These are phyloP conservation scores for Helicostylum pulchrum DNA, from an alignment of 192 early-diverging fungal species.

Conservation along the genomic window DNA sequence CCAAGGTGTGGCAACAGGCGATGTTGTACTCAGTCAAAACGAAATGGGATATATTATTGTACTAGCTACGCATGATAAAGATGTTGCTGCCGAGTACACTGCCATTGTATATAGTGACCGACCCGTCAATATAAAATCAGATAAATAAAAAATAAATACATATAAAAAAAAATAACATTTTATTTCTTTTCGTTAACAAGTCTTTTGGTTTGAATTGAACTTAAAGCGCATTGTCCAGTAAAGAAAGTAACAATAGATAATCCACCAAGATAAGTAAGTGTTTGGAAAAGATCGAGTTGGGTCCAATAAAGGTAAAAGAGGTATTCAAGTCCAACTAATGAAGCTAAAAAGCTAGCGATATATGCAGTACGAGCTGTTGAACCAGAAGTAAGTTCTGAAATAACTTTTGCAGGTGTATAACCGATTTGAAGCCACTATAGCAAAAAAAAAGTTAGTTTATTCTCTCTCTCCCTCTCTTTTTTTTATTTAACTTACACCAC, in stretches of 20 bases:
- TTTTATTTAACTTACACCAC: slow-evolving; percentile 34
- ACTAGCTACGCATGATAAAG: slow-evolving; percentile 46
- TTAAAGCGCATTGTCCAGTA: slow-evolving; percentile 46
- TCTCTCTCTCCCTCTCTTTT: not conserved
- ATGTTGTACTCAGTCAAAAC: slow-evolving; percentile 45
- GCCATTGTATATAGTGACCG: slow-evolving; percentile 51
- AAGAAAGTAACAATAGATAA: slow-evolving; percentile 38
- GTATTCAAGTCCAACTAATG: slow-evolving; percentile 44
- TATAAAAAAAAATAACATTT: slow-evolving; percentile 1
- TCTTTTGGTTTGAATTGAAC: slow-evolving; percentile 30
- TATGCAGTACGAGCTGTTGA: slow-evolving; percentile 10
- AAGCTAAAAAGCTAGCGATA: slow-evolving; percentile 41
- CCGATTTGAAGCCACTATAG: slow-evolving; percentile 43
- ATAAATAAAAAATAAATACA: slow-evolving; percentile 4
- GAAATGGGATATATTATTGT: slow-evolving; percentile 50
- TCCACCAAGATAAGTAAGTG: slow-evolving; percentile 39
- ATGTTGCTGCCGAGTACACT: slow-evolving; percentile 44
- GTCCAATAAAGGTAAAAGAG: slow-evolving; percentile 52
- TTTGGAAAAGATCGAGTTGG: slow-evolving; percentile 47
- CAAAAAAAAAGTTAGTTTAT: not conserved
- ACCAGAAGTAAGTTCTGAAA: slow-evolving; percentile 3
- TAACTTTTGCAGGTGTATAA: slow-evolving; percentile 35
- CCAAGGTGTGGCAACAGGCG: slow-evolving; percentile 51
- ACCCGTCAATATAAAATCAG: slow-evolving; percentile 33
- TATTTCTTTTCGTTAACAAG: not conserved